Evolutionary conservation across 148 eudicot species (phyloP).

Genomic region (Cornus florida): DNA sequence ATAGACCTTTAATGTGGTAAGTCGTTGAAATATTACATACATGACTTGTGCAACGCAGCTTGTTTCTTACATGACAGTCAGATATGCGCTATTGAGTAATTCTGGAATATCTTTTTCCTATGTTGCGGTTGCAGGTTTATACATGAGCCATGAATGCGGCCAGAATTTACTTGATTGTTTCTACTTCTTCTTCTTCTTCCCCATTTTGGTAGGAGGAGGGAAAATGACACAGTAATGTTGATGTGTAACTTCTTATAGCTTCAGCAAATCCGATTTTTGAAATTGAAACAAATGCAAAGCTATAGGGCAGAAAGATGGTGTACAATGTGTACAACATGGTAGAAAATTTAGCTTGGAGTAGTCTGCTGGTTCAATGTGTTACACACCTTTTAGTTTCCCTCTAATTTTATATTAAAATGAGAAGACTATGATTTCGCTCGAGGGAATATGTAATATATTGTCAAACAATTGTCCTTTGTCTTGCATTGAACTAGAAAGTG

Average conservation of each 20-base stretch:
- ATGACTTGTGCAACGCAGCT: neutral
- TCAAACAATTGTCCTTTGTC: too few relatives aligned
- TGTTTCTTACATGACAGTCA: neutral
- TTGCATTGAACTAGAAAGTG: too few relatives aligned
- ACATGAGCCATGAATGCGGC: neutral
- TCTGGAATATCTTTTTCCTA: neutral
- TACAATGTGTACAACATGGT: neutral
- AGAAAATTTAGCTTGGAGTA: neutral
- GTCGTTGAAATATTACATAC: neutral
- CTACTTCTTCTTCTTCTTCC: neutral
- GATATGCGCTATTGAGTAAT: neutral
- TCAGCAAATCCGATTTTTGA: neutral
- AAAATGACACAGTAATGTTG: neutral
- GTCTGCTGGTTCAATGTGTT: neutral
- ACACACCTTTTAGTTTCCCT: neutral
- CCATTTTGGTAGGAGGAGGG: neutral
- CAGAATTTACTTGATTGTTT: neutral
- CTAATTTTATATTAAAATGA: neutral
- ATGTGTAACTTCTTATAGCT: neutral
- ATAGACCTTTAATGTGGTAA: conserved; percentile 67
- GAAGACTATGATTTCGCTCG: neutral
- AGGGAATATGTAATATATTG: neutral
- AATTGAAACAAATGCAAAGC: too few relatives aligned
- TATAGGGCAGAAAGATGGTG: neutral
- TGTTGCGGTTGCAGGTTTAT: conserved; percentile 2